Conservation (phyloP, 176 grass and related monocot species). For the Phoenix dactylifera region DNA sequence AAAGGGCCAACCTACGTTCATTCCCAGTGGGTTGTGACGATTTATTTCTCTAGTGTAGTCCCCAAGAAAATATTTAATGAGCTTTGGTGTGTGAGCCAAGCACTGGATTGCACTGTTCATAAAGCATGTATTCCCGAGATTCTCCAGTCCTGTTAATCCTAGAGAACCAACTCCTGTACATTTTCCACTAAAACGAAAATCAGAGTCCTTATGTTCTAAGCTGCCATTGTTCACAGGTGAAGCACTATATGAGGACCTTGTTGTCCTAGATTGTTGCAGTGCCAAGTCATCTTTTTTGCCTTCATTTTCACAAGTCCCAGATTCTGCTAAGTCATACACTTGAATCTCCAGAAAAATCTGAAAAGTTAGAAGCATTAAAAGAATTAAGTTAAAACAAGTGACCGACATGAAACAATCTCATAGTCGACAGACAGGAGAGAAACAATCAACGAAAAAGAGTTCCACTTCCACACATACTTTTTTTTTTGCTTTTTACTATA, state of each 20-base stretch:
- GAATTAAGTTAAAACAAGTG: too few relatives aligned
- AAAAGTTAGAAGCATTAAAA: conserved; percentile 25
- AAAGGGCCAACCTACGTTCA: conserved; percentile 52
- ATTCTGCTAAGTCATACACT: conserved; percentile 71
- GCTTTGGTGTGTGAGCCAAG: conserved; percentile 77
- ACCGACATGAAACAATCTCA: too few relatives aligned
- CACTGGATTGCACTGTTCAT: conserved; percentile 98
- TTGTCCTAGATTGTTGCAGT: conserved; percentile 22
- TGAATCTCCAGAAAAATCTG: conserved; percentile 90
- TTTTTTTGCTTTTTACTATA: too few relatives aligned
- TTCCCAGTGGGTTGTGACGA: conserved; percentile 67
- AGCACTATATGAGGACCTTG: conserved; percentile 3
- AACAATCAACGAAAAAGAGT: too few relatives aligned
- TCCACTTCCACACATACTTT: too few relatives aligned
- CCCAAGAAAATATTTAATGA: conserved; percentile 87
- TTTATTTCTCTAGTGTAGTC: conserved; percentile 83
- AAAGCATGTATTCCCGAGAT: conserved; percentile 98
- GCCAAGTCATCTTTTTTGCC: conserved; percentile 39
- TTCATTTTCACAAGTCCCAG: conserved; percentile 31
- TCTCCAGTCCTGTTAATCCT: conserved; percentile 85
- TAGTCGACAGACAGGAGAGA: too few relatives aligned
- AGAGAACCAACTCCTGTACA: conserved; percentile 35
- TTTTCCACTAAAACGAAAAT: conserved; percentile 31
- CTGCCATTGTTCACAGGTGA: conserved; percentile 16
- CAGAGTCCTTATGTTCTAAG: conserved; percentile 35